These are phyloP conservation scores for Litsea cubeba DNA, from an alignment of 164 flowering plant genomes.

Conservation along the genomic window DNA sequence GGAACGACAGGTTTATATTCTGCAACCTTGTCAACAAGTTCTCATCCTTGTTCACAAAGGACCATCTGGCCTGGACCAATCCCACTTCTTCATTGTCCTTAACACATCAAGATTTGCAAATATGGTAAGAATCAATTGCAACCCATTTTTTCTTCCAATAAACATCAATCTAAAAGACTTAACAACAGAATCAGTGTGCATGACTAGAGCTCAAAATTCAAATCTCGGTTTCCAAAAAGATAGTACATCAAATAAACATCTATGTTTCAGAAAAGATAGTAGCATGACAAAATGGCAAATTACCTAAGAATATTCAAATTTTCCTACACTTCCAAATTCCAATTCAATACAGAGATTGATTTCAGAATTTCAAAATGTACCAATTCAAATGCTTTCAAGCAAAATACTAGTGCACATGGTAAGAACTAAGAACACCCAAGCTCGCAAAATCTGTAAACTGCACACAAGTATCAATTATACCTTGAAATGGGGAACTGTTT, in stretches of 20 bases:
- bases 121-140: too few relatives aligned
- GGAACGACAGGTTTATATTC: constrained; percentile 77
- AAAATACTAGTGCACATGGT: neutral
- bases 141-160: too few relatives aligned
- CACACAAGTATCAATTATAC: constrained; percentile 21
- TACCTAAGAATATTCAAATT: too few relatives aligned
- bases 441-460: neutral
- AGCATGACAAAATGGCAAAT: too few relatives aligned
- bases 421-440: neutral
- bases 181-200: too few relatives aligned
- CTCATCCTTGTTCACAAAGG: constrained; percentile 96
- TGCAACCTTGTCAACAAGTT: constrained; percentile 86
- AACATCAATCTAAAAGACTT: too few relatives aligned
- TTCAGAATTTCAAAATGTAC: neutral
- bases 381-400: neutral
- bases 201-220: too few relatives aligned
- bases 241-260: too few relatives aligned
- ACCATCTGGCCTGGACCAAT: constrained; percentile 99
- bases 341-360: neutral
- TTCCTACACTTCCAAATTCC: too few relatives aligned
- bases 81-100: constrained; percentile 89
- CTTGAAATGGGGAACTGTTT: constrained; percentile 86
- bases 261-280: too few relatives aligned
- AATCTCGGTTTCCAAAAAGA: too few relatives aligned
- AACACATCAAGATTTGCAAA: neutral